phyloP scores from a whole-genome alignment of 768 basidiomycete genomes.

The Leccinum subtestaceum region DNA sequence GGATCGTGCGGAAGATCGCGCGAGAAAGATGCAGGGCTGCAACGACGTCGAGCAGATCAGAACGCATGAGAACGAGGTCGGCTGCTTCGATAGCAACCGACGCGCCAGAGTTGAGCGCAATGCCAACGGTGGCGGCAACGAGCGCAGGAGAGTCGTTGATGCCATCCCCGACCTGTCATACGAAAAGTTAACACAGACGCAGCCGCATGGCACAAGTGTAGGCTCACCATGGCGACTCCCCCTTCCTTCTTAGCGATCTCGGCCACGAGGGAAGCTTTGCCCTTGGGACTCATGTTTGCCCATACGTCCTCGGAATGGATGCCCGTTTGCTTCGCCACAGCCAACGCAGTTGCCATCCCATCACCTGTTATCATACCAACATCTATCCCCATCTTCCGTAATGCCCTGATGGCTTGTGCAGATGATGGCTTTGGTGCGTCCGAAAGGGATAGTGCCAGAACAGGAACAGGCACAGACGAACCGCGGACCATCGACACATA shows the following conservation, averaged over 20 bases:
- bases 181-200: not conserved
- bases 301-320: slow-evolving; percentile 81
- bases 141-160: slow-evolving; percentile 99
- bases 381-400: slow-evolving; percentile 87
- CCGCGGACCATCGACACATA: slow-evolving; percentile 66
- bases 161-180: slow-evolving; percentile 86
- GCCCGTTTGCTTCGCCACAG: slow-evolving; percentile 88
- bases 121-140: slow-evolving; percentile 93
- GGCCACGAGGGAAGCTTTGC: slow-evolving; percentile 82
- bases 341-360: slow-evolving; percentile 68
- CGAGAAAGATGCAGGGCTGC: slow-evolving; percentile 91
- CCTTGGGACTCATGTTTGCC: slow-evolving; percentile 93
- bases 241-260: slow-evolving; percentile 74
- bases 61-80: slow-evolving; percentile 96
- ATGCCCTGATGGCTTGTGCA: slow-evolving; percentile 71
- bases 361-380: slow-evolving; percentile 97
- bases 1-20: slow-evolving; percentile 86
- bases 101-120: slow-evolving; percentile 93
- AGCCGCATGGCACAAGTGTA: not conserved
- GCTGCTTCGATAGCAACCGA: slow-evolving; percentile 98
- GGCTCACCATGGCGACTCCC: slow-evolving; percentile 86
- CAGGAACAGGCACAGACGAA: slow-evolving; percentile 45
- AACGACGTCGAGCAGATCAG: slow-evolving; percentile 95
- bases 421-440: slow-evolving; percentile 88
- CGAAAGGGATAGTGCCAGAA: slow-evolving; percentile 80